These are phyloP conservation scores for Zoysia pacifica DNA, from an alignment of 176 grass and related monocot genomes.

Conservation along the genomic window DNA sequence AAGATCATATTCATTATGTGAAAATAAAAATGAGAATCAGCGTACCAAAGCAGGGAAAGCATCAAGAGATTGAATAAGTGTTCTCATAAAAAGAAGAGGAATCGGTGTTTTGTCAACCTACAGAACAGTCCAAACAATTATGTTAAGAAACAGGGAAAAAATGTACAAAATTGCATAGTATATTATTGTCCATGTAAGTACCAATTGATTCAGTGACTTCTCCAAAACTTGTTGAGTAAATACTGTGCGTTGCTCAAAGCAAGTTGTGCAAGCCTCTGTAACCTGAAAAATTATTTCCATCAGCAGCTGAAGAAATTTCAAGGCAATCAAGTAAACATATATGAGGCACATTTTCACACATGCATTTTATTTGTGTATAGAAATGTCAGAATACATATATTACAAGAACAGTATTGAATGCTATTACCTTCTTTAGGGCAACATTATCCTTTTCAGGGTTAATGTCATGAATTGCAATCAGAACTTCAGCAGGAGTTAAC, in stretches of 20 bases:
- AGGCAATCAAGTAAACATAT: slow-evolving; percentile 5
- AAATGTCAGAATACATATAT: slow-evolving; percentile 8
- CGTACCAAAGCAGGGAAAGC: slow-evolving; percentile 95
- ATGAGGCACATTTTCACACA: slow-evolving; percentile 9
- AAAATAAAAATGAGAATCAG: slow-evolving; percentile 26
- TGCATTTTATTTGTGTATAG: neutral
- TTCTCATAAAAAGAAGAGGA: slow-evolving; percentile 99
- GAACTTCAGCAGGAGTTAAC: slow-evolving; percentile 94
- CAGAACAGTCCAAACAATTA: slow-evolving; percentile 35
- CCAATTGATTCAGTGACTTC: slow-evolving; percentile 88
- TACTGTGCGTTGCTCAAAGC: slow-evolving; percentile 95
- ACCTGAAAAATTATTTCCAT: slow-evolving; percentile 64
- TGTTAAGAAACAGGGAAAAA: slow-evolving; percentile 7
- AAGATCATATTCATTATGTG: slow-evolving; percentile 18
- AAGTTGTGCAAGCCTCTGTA: slow-evolving; percentile 92
- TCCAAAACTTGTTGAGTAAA: slow-evolving; percentile 99
- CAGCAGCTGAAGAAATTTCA: slow-evolving; percentile 25
- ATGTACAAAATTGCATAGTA: slow-evolving; percentile 8
- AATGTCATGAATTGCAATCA: slow-evolving; percentile 99
- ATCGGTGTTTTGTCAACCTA: slow-evolving; percentile 90
- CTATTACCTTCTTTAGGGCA: slow-evolving; percentile 79
- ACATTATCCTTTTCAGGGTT: slow-evolving; percentile 84
- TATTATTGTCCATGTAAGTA: slow-evolving; percentile 34
- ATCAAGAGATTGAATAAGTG: slow-evolving; percentile 96
- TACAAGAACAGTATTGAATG: slow-evolving; percentile 25